Evolutionary conservation across 2,329 filamentous ascomycete genomes (phyloP).

Genomic region (Hypoxylon sp.): DNA sequence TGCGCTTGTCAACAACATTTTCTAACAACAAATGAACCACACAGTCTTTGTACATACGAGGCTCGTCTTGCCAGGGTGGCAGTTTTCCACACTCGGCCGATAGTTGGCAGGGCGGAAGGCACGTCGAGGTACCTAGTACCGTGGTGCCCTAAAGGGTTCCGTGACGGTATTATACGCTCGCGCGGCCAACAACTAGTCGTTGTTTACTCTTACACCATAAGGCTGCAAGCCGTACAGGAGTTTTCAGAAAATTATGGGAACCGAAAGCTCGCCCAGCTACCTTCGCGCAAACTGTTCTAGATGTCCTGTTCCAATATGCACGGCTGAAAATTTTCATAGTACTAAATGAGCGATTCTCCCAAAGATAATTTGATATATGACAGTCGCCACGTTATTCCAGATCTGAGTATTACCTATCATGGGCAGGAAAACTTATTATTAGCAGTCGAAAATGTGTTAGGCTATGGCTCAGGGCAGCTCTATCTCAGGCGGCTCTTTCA

Average conservation of each 20-base stretch:
- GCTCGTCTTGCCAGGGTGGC: conserved; percentile 11
- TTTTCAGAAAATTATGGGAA: neutral
- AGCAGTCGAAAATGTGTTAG: neutral
- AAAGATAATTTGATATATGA: neutral
- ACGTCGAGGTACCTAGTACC: conserved; percentile 3
- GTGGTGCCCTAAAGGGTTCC: conserved; percentile 6
- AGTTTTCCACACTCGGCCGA: conserved; percentile 2
- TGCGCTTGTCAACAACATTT: neutral
- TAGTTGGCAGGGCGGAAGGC: neutral
- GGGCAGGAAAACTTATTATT: neutral
- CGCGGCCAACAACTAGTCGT: neutral
- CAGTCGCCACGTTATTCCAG: neutral
- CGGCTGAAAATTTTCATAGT: neutral
- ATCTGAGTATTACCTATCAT: neutral
- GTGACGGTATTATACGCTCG: neutral
- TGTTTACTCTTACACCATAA: neutral
- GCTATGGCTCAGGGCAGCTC: neutral
- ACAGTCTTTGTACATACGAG: conserved; percentile 1
- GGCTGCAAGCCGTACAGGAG: neutral
- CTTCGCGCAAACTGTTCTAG: neutral
- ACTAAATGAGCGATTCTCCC: neutral
- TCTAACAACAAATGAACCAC: neutral
- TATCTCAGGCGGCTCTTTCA: conserved; percentile 24
- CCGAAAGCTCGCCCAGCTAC: neutral
- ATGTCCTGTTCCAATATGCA: neutral